phyloP scores from a whole-genome alignment of 352 stramenopile genomes.

The Phytophthora sansomeana region DNA sequence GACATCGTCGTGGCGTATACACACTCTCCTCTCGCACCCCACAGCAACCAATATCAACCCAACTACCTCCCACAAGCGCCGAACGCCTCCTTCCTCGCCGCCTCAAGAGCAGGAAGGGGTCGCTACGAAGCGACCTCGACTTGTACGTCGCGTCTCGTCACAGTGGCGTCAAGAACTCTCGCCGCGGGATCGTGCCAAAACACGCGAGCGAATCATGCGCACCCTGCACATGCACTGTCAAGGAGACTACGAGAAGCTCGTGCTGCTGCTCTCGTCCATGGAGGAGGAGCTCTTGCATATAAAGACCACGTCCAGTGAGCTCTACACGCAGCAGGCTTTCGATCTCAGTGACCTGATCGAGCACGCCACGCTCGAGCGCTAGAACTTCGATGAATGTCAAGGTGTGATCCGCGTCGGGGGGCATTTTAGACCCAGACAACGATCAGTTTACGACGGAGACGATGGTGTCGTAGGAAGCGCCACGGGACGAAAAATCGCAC shows the following conservation, averaged over 20 bases:
- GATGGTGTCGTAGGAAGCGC: conserved; percentile 34
- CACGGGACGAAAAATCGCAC: conserved; percentile 37
- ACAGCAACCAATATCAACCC: conserved; percentile 18
- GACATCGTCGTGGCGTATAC: conserved; percentile 37
- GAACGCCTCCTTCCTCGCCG: conserved; percentile 20
- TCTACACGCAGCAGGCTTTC: conserved; percentile 69
- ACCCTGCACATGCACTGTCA: conserved; percentile 61
- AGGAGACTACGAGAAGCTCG: conserved; percentile 71
- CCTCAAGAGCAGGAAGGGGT: conserved; percentile 14
- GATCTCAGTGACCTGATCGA: conserved; percentile 64
- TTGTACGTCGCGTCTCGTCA: conserved; percentile 50
- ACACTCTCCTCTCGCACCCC: conserved; percentile 35
- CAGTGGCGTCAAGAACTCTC: conserved; percentile 74
- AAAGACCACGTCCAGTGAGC: conserved; percentile 68
- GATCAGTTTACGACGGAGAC: conserved; percentile 21
- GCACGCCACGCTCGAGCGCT: conserved; percentile 54
- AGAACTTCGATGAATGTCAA: conserved; percentile 33
- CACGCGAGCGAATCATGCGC: conserved; percentile 69
- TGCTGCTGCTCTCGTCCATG: conserved; percentile 69
- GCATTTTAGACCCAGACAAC: conserved; percentile 4
- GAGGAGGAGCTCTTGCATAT: conserved; percentile 86
- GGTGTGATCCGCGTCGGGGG: conserved; percentile 23
- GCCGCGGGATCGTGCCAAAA: conserved; percentile 61
- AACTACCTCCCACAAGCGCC: conserved; percentile 25
- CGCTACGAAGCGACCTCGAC: conserved; percentile 43